These are phyloP conservation scores for Leccinum subrobustum DNA, from an alignment of 1,284 basidiomycete species.

Conservation along the genomic window DNA sequence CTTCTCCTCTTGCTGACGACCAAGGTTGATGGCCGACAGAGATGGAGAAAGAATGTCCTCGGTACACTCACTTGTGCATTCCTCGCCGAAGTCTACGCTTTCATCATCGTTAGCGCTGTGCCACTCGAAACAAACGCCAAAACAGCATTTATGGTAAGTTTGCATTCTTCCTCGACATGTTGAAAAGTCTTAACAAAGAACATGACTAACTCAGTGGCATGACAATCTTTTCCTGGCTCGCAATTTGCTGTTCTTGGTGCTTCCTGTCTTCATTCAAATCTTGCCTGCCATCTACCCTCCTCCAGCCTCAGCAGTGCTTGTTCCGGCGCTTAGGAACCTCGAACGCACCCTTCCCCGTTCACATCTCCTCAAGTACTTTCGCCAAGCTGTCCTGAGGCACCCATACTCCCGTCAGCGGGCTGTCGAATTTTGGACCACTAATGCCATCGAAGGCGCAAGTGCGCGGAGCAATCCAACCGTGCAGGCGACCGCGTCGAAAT, in stretches of 20 bases:
- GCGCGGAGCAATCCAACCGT: slow-evolving; percentile 49
- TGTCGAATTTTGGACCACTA: slow-evolving; percentile 53
- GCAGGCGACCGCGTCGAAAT: slow-evolving; percentile 46
- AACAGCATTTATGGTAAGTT: slow-evolving; percentile 54
- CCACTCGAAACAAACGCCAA: slow-evolving; percentile 39
- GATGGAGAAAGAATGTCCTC: slow-evolving; percentile 49
- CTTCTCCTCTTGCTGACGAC: slow-evolving; percentile 54
- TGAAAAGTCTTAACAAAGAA: slow-evolving; percentile 2
- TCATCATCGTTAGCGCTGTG: slow-evolving; percentile 48
- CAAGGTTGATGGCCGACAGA: slow-evolving; percentile 39
- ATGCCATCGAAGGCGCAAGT: slow-evolving; percentile 50
- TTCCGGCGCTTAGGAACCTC: slow-evolving; percentile 35
- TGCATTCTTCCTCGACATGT: neutral
- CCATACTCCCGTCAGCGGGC: slow-evolving; percentile 48
- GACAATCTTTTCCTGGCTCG: slow-evolving; percentile 56
- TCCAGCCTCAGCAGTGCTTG: slow-evolving; percentile 18
- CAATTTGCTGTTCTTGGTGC: slow-evolving; percentile 53
- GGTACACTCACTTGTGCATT: slow-evolving; percentile 48
- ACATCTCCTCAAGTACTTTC: slow-evolving; percentile 53
- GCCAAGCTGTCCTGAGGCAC: slow-evolving; percentile 53
- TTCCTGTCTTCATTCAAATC: slow-evolving; percentile 52
- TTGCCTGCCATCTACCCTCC: slow-evolving; percentile 35
- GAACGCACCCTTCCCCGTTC: slow-evolving; percentile 43
- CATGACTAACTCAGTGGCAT: slow-evolving; percentile 53
- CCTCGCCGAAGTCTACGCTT: slow-evolving; percentile 53